These are phyloP conservation scores for Clonostachys byssicola DNA, from an alignment of 2,329 filamentous ascomycete genomes.

Conservation along the genomic window DNA sequence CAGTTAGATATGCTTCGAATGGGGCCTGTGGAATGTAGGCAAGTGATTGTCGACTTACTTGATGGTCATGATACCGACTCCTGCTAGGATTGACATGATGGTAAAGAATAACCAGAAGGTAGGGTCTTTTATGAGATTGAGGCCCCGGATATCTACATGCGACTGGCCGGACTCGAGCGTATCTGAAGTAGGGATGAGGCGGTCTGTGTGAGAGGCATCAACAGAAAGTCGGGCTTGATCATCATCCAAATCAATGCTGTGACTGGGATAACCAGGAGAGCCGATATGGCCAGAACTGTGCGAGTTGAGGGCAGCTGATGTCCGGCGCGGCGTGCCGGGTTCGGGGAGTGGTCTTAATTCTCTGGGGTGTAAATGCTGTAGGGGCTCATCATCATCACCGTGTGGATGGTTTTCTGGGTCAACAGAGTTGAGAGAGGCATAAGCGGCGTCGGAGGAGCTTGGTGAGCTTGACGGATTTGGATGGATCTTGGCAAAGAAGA, in stretches of 20 bases:
- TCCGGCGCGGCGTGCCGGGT: constrained; percentile 58
- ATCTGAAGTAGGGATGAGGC: neutral
- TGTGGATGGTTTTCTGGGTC: neutral
- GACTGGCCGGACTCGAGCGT: neutral
- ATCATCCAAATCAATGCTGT: constrained; percentile 1
- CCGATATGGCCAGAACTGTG: neutral
- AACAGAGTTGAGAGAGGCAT: constrained; percentile 38
- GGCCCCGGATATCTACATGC: constrained; percentile 85
- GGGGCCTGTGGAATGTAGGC: neutral
- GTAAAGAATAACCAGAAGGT: constrained; percentile 92
- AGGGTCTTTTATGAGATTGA: constrained; percentile 63
- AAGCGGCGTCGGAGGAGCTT: constrained; percentile 27
- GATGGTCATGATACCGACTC: constrained; percentile 96
- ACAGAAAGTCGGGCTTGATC: constrained; percentile 8
- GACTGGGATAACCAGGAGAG: neutral
- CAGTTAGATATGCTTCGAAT: neutral
- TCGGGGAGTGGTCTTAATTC: constrained; percentile 38
- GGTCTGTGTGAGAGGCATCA: constrained; percentile 19
- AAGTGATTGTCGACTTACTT: constrained; percentile 58
- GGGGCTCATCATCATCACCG: constrained; percentile 17
- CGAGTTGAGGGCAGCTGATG: constrained; percentile 23
- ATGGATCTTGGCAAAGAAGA: constrained; percentile 80
- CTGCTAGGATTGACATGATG: constrained; percentile 86
- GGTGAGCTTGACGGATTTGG: constrained; percentile 32
- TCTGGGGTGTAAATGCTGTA: constrained; percentile 34